These are phyloP conservation scores for Zanthoxylum bungeanum DNA, from an alignment of 345 rosid species.

Conservation along the genomic window DNA sequence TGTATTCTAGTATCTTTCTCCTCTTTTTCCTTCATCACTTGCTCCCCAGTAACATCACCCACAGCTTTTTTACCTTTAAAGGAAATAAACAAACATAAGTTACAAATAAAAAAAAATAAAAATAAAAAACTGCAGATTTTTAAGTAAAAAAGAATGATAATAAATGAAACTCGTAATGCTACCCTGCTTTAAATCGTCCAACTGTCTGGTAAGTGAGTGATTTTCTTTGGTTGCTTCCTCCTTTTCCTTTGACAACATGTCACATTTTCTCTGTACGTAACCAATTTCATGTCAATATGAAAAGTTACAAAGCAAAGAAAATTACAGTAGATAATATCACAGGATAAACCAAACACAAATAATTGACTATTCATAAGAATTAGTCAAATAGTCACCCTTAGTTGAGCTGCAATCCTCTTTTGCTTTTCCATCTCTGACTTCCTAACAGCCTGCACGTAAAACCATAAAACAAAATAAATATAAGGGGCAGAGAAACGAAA, in stretches of 20 bases:
- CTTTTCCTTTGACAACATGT: constrained; percentile 56
- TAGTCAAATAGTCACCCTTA: constrained; percentile 39
- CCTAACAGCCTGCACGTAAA: constrained; percentile 37
- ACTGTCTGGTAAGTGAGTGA: constrained; percentile 67
- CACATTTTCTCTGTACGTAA: constrained; percentile 47
- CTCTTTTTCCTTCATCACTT: constrained; percentile 81
- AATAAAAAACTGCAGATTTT: not conserved
- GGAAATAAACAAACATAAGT: not conserved
- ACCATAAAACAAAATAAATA: not conserved
- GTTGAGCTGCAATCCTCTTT: constrained; percentile 37
- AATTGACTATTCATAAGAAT: not conserved
- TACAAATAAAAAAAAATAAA: not conserved
- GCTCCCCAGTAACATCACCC: constrained; percentile 59
- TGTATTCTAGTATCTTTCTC: constrained; percentile 85
- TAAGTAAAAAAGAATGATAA: not conserved
- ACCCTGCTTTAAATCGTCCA: constrained; percentile 92
- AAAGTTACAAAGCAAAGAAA: not conserved
- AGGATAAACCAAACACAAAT: not conserved
- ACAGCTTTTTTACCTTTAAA: constrained; percentile 49
- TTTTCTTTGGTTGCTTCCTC: constrained; percentile 68
- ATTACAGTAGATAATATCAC: not conserved
- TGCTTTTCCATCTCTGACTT: constrained; percentile 59
- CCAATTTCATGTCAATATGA: not conserved
- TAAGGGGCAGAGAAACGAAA: not conserved
- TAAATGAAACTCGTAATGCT: not conserved